phyloP scores from a whole-genome alignment of 371 early-diverging fungal genomes.

The Blastocladiella emersonii region DNA sequence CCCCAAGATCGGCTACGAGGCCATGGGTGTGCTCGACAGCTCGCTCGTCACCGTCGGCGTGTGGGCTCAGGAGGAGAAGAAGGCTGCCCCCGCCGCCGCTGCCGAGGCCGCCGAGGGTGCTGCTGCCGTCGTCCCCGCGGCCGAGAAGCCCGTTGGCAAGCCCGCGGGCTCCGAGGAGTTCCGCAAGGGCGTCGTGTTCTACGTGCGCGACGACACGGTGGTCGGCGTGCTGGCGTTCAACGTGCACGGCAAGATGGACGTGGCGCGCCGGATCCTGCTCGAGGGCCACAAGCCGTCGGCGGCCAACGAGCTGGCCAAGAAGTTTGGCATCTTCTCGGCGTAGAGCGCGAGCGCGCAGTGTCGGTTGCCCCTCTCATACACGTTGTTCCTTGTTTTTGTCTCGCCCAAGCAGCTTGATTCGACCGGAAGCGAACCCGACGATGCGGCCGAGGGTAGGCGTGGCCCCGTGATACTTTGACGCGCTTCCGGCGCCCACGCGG shows the following conservation, averaged over 20 bases:
- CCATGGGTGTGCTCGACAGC: slow-evolving; percentile 55
- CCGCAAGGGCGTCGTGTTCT: slow-evolving; percentile 57
- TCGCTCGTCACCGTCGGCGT: slow-evolving; percentile 49
- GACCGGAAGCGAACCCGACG: too few species aligned
- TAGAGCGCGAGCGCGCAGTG: too few species aligned
- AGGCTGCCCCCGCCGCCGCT: slow-evolving; percentile 20
- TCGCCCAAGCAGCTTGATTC: too few species aligned
- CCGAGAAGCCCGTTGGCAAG: slow-evolving; percentile 23
- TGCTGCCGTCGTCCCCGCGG: slow-evolving; percentile 14
- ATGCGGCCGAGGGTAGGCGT: too few species aligned
- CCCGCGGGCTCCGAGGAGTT: slow-evolving; percentile 26
- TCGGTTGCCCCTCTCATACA: too few species aligned
- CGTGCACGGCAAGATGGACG: slow-evolving; percentile 48
- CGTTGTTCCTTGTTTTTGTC: too few species aligned
- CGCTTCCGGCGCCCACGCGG: too few species aligned
- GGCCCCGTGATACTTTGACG: too few species aligned
- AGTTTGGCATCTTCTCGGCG: not conserved
- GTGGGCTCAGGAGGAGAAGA: slow-evolving; percentile 25
- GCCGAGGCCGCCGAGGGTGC: slow-evolving; percentile 16
- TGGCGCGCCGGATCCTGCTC: slow-evolving; percentile 31
- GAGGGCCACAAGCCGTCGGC: not conserved
- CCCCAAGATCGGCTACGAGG: slow-evolving; percentile 56
- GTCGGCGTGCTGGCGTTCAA: slow-evolving; percentile 56
- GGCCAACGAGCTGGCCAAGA: slow-evolving; percentile 2
- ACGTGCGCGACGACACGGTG: slow-evolving; percentile 43